phyloP scores from a whole-genome alignment of 345 rosid genomes.

The Bruguiera parviflora region DNA sequence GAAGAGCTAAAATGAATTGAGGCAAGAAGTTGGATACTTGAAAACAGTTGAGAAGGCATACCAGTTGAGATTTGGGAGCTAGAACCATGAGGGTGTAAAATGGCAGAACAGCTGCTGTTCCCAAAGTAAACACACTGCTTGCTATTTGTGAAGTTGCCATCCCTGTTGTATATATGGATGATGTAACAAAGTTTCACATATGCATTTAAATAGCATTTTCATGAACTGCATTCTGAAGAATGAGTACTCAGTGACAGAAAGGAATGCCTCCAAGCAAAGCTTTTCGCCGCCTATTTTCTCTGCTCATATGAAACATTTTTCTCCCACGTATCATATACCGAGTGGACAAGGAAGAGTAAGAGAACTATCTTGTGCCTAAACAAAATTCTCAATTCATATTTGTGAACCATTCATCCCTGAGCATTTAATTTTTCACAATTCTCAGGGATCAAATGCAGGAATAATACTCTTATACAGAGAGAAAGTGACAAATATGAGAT shows the following conservation, averaged over 20 bases:
- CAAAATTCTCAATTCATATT: too few relatives aligned
- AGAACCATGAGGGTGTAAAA: slow-evolving; percentile 88
- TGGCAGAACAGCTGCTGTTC: slow-evolving; percentile 82
- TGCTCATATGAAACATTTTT: too few relatives aligned
- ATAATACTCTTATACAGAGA: neutral
- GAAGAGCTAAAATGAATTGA: neutral
- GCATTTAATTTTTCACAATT: neutral
- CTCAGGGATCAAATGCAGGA: neutral
- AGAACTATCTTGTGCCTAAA: too few relatives aligned
- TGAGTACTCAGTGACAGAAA: too few relatives aligned
- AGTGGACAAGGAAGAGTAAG: too few relatives aligned
- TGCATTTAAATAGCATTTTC: too few relatives aligned
- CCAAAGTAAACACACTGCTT: slow-evolving; percentile 59
- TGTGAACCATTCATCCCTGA: too few relatives aligned
- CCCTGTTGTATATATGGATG: slow-evolving; percentile 41
- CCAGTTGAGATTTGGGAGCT: slow-evolving; percentile 84
- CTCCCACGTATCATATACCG: too few relatives aligned
- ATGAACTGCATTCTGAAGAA: too few relatives aligned
- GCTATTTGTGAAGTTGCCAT: slow-evolving; percentile 62
- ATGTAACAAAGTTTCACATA: neutral
- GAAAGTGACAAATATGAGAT: neutral
- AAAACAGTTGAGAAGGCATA: slow-evolving; percentile 25
- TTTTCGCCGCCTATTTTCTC: too few relatives aligned
- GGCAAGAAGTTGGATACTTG: neutral
- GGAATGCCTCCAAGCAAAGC: too few relatives aligned